These are phyloP conservation scores for Solanum rostratum DNA, from an alignment of 257 asterid species.

Conservation along the genomic window DNA sequence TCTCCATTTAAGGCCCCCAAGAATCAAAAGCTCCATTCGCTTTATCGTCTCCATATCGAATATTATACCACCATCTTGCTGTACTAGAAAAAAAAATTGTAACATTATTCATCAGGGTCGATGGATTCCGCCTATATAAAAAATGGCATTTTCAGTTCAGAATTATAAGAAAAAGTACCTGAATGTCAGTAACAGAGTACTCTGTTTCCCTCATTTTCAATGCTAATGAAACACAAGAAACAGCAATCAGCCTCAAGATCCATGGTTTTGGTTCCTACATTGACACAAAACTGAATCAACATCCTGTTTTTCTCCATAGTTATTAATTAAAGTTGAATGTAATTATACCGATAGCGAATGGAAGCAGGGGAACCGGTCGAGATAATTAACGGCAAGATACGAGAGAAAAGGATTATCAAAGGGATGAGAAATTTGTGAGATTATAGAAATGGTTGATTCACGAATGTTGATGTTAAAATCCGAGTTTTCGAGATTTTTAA, in stretches of 20 bases:
- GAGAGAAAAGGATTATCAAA: conserved; percentile 24
- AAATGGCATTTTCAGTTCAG: background rate
- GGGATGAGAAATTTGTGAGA: conserved; percentile 15
- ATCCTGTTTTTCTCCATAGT: background rate
- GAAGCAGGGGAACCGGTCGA: conserved; percentile 58
- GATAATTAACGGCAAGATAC: conserved; percentile 53
- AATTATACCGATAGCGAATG: conserved; percentile 25
- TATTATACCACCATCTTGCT: conserved; percentile 26
- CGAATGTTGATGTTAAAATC: conserved; percentile 14
- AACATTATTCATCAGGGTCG: too few relatives aligned
- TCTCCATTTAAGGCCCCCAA: conserved; percentile 65
- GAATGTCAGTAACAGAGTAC: conserved; percentile 26
- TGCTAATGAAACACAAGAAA: conserved; percentile 60
- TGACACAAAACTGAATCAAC: background rate
- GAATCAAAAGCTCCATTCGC: conserved; percentile 57
- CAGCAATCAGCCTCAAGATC: conserved; percentile 40
- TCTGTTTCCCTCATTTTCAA: conserved; percentile 51
- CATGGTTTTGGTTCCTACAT: conserved; percentile 55
- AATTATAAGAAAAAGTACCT: conserved; percentile 14
- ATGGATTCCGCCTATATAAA: too few relatives aligned
- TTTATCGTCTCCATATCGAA: conserved; percentile 24
- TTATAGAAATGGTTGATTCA: conserved; percentile 22
- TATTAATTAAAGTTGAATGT: background rate
- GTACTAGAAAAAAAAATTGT: background rate
- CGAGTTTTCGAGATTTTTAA: background rate